Evolutionary conservation across 73 alveolate genomes (phyloP), one percentile per base, ranked within the genome.

Genomic region (Halteria grandinella): DNA sequence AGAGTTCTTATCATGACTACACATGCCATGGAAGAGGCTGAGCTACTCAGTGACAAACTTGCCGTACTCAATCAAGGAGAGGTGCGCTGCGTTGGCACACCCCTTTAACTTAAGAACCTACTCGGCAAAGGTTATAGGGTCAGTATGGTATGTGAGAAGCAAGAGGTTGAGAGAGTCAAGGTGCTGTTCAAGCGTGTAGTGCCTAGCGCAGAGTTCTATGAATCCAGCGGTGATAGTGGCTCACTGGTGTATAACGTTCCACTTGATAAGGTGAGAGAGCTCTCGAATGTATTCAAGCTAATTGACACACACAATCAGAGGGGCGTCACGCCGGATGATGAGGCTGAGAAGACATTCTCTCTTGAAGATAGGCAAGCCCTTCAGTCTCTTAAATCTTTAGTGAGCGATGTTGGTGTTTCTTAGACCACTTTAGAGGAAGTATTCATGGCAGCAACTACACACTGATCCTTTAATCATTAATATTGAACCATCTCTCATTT

Each of bases 341-440:
- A 39, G 50, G 50, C 18, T 11, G 50, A 39, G 50, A 39, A 39
- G 10, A 39, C 15, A 39, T 11, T 39, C 21, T 0, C 53, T 17
- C 11, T 28, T 37, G 24, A 75, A 55, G 17, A 18, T 58, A 27
- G 15, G 20, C 14, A 59, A 82, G 28, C 18, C 50, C 10, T 39
- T 39, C 18, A 39, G 10, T 39, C 10, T 11, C 63, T 87, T 29
- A 87, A 58, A 47, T 31, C 55, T 12, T 0, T 83, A 12, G 81
- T 91, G 17, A 79, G 54, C 18, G 97, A 91, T 40, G 80, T 91
- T 89, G 95, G 95, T 39, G 47, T 91, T 20, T 87, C 95, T 40
- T 83, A 91, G 53, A 89, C 97, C 17, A 91, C 97, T 28, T 84
- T 91, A n/a, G 97, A 91, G 51, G 97, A 91, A 53, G 97, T 91